Evolutionary conservation across 2,329 filamentous ascomycete species (phyloP), one percentile per base, ranked within the genome.

Genomic region (Alternaria infectoria): DNA sequence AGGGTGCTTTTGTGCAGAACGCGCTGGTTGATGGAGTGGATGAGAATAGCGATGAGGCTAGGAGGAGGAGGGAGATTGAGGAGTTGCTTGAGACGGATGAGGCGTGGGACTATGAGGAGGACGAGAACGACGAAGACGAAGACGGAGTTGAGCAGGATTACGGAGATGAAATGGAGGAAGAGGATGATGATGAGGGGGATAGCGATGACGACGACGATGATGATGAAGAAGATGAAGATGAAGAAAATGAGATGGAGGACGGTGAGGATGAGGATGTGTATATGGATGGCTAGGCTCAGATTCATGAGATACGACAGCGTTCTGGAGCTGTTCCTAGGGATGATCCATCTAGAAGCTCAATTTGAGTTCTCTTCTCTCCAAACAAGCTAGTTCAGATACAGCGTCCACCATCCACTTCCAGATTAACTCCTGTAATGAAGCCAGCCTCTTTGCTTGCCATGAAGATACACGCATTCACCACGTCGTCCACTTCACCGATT

Each of bases 401-500:
- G 30, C 77, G 69, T 7, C 79, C 79, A 45, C 79, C 79, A 69
- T 81, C 79, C 3, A 81, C 79, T 36, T 80, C 77, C 21, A 81
- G 57, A 54, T 81, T 81, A 5, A 86, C 74, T 2, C 88, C 88
- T 1, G 87, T 90, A 5, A 90, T 84, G 71, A 90, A 90, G 36
- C 79, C 82, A 3, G 87, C 86, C 64, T 88, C 86, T 49, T 86
- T 83, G 36, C 86, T 88, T 4, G 83, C 87, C 58, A 90, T 78
- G 67, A 88, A 90, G 12, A 86, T 70, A 6, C 83, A 86, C 1
- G 86, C 82, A 72, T 87, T 83, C 0, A 87, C 86, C 6, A 89
- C 85, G 74, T 90, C 88, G 79, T 85, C 86, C 0, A 86, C 85
- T 71, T 86, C 84, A 0, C 87, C 87, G 83, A 89, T 88, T 32